phyloP scores from a whole-genome alignment of 2,329 filamentous ascomycete species.

The Beauveria sp. region DNA sequence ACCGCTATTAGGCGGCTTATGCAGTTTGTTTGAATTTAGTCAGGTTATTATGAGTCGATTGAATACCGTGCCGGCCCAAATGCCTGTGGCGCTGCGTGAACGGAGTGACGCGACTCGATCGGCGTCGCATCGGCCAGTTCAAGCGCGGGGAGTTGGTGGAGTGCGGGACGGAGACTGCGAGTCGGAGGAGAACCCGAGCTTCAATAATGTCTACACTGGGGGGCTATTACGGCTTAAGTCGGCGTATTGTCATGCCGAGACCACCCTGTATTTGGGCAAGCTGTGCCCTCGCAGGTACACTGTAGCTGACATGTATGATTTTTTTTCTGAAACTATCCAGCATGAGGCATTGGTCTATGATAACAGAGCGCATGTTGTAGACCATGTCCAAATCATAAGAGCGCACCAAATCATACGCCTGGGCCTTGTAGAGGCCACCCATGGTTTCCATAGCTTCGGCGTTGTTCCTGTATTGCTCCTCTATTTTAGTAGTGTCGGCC shows the following conservation, averaged over 20 bases:
- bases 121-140: background rate
- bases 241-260: background rate
- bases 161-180: background rate
- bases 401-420: background rate
- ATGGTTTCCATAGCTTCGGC: background rate
- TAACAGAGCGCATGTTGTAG: background rate
- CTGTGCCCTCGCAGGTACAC: background rate
- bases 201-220: background rate
- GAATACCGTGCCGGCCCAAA: background rate
- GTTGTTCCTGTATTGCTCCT: background rate
- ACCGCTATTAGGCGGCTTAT: background rate
- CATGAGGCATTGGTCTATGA: background rate
- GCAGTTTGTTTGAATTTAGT: background rate
- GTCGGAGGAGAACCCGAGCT: background rate
- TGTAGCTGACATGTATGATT: background rate
- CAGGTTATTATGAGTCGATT: too few relatives aligned
- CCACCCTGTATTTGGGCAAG: background rate
- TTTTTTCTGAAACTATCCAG: conserved; percentile 1
- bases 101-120: background rate
- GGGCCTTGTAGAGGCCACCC: background rate
- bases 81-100: background rate
- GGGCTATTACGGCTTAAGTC: background rate
- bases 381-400: background rate
- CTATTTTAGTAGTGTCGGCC: background rate
- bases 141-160: background rate